Evolutionary conservation across 2,329 filamentous ascomycete genomes (phyloP).

Genomic region (Fusarium cyanostomum): DNA sequence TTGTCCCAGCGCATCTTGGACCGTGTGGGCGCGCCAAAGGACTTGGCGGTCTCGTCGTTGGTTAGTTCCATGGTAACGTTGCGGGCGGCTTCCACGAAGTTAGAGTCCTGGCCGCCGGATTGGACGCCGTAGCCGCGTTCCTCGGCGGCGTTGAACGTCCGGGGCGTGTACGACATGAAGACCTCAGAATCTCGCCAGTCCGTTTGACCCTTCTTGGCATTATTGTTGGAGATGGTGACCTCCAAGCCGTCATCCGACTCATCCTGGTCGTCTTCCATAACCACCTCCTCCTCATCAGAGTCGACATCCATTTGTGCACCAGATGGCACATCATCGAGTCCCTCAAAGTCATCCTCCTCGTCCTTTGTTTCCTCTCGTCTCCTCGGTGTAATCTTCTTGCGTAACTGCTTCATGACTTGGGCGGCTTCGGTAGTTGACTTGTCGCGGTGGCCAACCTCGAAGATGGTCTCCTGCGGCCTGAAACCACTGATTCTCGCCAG

Average conservation of each 20-base stretch:
- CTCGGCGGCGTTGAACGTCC: constrained; percentile 81
- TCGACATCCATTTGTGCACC: constrained; percentile 49
- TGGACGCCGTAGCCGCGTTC: constrained; percentile 94
- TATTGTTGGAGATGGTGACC: constrained; percentile 72
- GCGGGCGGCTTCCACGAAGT: constrained; percentile 89
- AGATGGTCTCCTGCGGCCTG: constrained; percentile 92
- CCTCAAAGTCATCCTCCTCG: constrained; percentile 51
- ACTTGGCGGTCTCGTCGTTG: constrained; percentile 84
- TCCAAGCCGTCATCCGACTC: constrained; percentile 73
- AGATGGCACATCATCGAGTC: constrained; percentile 43
- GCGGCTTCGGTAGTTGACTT: constrained; percentile 73
- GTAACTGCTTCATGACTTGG: constrained; percentile 78
- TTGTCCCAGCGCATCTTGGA: constrained; percentile 94
- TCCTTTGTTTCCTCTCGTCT: constrained; percentile 55
- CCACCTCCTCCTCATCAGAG: constrained; percentile 42
- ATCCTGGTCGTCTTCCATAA: constrained; percentile 56
- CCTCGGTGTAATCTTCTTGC: constrained; percentile 73
- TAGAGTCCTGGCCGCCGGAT: constrained; percentile 76
- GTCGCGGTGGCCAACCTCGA: constrained; percentile 84
- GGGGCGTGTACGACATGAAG: constrained; percentile 96
- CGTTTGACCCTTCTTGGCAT: constrained; percentile 63
- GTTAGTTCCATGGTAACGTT: constrained; percentile 90
- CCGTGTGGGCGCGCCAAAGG: constrained; percentile 80
- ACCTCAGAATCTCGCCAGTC: constrained; percentile 86
- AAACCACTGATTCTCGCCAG: constrained; percentile 88